These are phyloP conservation scores for Handroanthus guayacan DNA, from an alignment of 257 asterid species.

Conservation along the genomic window DNA sequence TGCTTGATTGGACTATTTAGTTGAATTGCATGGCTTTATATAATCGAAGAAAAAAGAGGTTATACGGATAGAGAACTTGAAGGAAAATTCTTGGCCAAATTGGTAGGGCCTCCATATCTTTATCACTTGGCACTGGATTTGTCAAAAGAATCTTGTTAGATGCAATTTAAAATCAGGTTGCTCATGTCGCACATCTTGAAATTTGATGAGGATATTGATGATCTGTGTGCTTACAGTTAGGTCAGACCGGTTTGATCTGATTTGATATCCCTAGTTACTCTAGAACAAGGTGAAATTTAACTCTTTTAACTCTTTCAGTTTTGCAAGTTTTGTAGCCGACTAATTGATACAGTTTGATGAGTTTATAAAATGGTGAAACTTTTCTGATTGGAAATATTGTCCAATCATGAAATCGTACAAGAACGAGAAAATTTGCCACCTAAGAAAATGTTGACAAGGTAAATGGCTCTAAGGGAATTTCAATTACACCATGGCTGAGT, in stretches of 20 bases:
- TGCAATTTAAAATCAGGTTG: neutral
- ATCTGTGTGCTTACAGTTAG: too few relatives aligned
- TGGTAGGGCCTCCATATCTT: conserved; percentile 20
- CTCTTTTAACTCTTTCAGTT: neutral
- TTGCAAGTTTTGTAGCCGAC: neutral
- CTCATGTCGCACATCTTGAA: neutral
- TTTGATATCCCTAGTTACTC: too few relatives aligned
- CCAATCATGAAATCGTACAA: too few relatives aligned
- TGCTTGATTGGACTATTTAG: neutral
- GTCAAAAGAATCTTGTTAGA: neutral
- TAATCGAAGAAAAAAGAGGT: neutral
- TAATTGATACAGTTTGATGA: neutral
- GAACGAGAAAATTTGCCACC: too few relatives aligned
- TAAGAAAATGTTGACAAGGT: too few relatives aligned
- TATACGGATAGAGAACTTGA: neutral
- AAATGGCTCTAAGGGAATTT: too few relatives aligned
- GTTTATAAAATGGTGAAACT: neutral
- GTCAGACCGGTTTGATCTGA: too few relatives aligned
- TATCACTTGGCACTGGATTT: neutral
- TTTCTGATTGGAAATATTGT: too few relatives aligned
- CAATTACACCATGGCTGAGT: too few relatives aligned
- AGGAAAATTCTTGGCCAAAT: neutral
- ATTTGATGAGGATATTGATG: neutral
- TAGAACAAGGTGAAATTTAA: too few relatives aligned
- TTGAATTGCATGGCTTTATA: neutral